These are phyloP conservation scores for Pythium guiyangense DNA, from an alignment of 352 stramenopile genomes.

Conservation along the genomic window DNA sequence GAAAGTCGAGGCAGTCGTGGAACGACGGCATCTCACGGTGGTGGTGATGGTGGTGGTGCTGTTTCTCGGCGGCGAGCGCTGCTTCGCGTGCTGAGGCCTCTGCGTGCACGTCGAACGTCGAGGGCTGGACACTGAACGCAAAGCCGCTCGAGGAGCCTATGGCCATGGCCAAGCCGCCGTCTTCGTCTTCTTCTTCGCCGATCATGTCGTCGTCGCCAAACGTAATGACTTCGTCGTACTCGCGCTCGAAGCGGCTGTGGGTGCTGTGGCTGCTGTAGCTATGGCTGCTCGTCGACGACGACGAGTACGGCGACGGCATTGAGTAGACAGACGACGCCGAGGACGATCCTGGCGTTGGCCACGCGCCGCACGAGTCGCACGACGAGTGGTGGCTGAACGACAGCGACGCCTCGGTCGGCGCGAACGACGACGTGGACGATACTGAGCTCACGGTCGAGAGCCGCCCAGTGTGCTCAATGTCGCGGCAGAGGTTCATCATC, in stretches of 20 bases:
- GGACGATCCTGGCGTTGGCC: background rate
- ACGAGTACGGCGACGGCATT: conserved; percentile 2
- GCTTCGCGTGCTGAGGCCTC: conserved; percentile 2
- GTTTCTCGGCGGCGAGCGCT: background rate
- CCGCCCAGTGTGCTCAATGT: conserved; percentile 4
- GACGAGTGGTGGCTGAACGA: background rate
- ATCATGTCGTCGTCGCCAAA: conserved; percentile 10
- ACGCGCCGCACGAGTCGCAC: conserved; percentile 2
- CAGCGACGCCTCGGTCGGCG: background rate
- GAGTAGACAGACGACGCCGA: background rate
- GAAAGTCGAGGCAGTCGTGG: conserved; percentile 12
- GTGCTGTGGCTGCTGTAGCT: background rate
- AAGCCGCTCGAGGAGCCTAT: background rate
- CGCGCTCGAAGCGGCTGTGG: background rate
- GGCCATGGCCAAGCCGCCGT: background rate
- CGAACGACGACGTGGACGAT: background rate
- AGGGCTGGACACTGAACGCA: background rate
- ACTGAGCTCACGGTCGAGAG: conserved; percentile 2
- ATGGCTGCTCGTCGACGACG: background rate
- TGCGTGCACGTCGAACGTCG: conserved; percentile 4
- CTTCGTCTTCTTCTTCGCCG: conserved; percentile 1
- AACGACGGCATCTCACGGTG: conserved; percentile 13
- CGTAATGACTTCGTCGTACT: conserved; percentile 11
- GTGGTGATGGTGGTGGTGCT: background rate
- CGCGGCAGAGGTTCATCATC: conserved; percentile 17